phyloP scores from a whole-genome alignment of 805 yeast genomes.

The Teunomyces pallodes region DNA sequence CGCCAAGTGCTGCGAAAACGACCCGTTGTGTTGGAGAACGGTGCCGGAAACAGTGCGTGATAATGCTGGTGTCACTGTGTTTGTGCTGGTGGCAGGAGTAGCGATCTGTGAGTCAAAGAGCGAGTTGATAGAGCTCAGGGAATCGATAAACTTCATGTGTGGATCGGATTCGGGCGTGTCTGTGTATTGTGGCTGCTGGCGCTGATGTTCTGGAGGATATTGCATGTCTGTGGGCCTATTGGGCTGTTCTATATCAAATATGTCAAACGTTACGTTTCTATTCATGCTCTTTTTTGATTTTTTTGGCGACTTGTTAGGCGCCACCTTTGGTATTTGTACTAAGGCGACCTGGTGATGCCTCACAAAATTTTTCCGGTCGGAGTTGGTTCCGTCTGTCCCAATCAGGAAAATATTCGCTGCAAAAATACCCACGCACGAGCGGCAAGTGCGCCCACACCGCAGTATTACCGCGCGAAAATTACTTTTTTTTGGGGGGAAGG shows the following conservation, averaged over 20 bases:
- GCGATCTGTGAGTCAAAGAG: slow-evolving; percentile 20
- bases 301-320: background rate
- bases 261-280: slow-evolving; percentile 1
- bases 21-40: slow-evolving; percentile 2
- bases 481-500: background rate
- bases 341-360: slow-evolving; percentile 2
- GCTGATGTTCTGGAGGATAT: background rate
- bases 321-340: background rate
- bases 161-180: background rate
- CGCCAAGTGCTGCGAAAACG: background rate
- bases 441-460: background rate
- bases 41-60: slow-evolving; percentile 10
- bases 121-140: slow-evolving; percentile 28
- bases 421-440: background rate
- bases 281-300: background rate
- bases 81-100: slow-evolving; percentile 6
- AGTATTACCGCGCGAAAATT: background rate
- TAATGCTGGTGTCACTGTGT: slow-evolving; percentile 17
- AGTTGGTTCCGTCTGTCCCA: slow-evolving; percentile 4
- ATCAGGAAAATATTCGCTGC: background rate
- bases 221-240: background rate
- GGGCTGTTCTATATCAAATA: background rate
- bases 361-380: slow-evolving; percentile 10
- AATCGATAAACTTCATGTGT: slow-evolving; percentile 8
- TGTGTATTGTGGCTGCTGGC: background rate